Base-by-base conservation (phyloP, 2,329 filamentous ascomycete genomes). In the Beauveria scarabaeidicola region DNA sequence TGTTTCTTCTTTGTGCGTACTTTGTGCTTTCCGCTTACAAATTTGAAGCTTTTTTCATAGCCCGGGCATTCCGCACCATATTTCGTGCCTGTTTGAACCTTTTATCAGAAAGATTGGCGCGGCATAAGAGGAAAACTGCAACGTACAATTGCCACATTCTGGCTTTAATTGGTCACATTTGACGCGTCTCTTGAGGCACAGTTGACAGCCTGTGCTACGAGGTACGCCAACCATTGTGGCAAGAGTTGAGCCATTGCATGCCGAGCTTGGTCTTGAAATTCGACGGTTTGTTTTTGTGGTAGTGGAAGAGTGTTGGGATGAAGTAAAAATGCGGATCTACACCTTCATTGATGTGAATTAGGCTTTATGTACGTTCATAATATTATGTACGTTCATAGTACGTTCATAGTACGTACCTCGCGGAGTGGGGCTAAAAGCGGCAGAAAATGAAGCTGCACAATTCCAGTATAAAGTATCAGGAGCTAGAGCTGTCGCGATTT, bases 111-210 rank as follows among this genome's bases (percentile, higher is more conserved):
- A 3, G 11, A 3, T 13, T 9, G 10, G 9, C 11, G 5, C 7
- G 5, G 23, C 23, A 19, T 11, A 27, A 23, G 25, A 19, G 5
- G 41, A 11, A 32, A 6, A 13, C 5, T 15, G n/a, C 2, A 17
- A 38, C 53, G 19, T 48, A 56, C 75, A 77, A 56, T 76, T 77
- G 25, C 65, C 67, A 58, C 74, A 76, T 57, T 66, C 68, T 11
- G 77, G 78, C 11, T 70, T 72, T 23, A 63, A 67, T 65, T 78
- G 72, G 64, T 81, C 78, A 62, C 78, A 80, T 69, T 77, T 74
- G 61, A 76, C 70, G 52, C 71, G 71, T 58, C 75, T 69, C 65
- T 70, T 73, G 61, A 73, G 69, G 66, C 75, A 76, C 43, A 75
- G 67, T 58, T 69, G 68, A 64, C 75, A 77, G 62, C 64, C 64